Evolutionary conservation across 257 asterid genomes (phyloP).

Genomic region (Paulownia fortunei): DNA sequence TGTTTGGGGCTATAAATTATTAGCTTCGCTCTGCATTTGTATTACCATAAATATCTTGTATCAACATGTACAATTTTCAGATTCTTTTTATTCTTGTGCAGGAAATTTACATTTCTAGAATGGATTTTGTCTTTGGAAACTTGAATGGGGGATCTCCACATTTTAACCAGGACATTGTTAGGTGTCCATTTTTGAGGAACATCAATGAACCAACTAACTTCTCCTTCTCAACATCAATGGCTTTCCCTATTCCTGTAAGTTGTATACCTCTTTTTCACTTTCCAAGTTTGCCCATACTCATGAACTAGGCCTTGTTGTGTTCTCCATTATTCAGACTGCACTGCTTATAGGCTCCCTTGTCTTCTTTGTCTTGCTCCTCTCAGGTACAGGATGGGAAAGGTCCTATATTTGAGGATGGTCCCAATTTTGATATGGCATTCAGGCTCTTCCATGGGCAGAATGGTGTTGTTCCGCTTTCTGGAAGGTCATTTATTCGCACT

Average conservation of each 20-base stretch:
- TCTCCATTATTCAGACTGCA: neutral
- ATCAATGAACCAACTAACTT: conserved; percentile 89
- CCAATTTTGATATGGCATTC: conserved; percentile 88
- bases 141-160: conserved; percentile 58
- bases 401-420: conserved; percentile 96
- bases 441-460: conserved; percentile 94
- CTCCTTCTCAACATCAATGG: conserved; percentile 68
- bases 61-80: neutral
- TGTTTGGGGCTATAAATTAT: neutral
- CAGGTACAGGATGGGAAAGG: conserved; percentile 74
- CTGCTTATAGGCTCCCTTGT: conserved; percentile 10
- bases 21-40: neutral
- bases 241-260: conserved; percentile 71
- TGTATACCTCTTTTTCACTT: conserved; percentile 13
- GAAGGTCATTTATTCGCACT: conserved; percentile 46
- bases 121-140: conserved; percentile 71
- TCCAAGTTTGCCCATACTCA: neutral
- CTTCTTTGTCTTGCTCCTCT: conserved; percentile 28
- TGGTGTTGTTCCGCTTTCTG: conserved; percentile 90
- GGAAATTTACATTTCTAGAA: conserved; percentile 50
- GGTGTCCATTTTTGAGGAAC: conserved; percentile 94
- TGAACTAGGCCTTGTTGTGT: conserved; percentile 1
- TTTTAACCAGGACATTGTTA: conserved; percentile 60
- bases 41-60: too few species aligned
- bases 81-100: conserved; percentile 39